These are phyloP conservation scores for Discostella stelligera DNA, from an alignment of 352 stramenopile species.

Conservation along the genomic window DNA sequence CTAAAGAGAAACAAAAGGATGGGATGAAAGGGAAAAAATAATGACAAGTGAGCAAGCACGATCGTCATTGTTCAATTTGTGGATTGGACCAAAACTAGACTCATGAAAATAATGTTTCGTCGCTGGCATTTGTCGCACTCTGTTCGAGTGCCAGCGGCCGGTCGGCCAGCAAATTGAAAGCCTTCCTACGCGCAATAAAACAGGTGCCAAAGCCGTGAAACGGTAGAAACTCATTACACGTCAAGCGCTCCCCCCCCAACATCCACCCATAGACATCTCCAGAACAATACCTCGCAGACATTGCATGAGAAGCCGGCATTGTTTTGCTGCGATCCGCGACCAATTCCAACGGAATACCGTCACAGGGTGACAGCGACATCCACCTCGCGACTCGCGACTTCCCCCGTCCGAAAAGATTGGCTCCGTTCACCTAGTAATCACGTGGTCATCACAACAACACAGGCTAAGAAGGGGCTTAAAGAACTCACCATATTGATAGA, in stretches of 20 bases:
- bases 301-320: not conserved
- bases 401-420: not conserved
- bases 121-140: too few species aligned
- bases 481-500: not conserved
- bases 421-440: not conserved
- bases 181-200: too few species aligned
- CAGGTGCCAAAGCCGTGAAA: not conserved
- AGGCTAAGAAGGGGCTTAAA: not conserved
- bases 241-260: too few species aligned
- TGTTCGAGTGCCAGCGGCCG: too few species aligned
- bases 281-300: not conserved
- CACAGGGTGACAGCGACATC: not conserved
- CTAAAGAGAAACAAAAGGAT: not conserved
- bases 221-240: not conserved
- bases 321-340: not conserved
- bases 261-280: not conserved
- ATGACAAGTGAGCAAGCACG: not conserved
- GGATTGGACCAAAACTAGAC: too few species aligned
- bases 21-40: not conserved
- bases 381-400: not conserved
- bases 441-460: not conserved
- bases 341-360: not conserved
- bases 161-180: too few species aligned
- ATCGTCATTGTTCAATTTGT: not conserved
- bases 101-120: too few species aligned